Evolutionary conservation across 1,139 yeast genomes (phyloP).

Genomic region (Ogataea hybrid): DNA sequence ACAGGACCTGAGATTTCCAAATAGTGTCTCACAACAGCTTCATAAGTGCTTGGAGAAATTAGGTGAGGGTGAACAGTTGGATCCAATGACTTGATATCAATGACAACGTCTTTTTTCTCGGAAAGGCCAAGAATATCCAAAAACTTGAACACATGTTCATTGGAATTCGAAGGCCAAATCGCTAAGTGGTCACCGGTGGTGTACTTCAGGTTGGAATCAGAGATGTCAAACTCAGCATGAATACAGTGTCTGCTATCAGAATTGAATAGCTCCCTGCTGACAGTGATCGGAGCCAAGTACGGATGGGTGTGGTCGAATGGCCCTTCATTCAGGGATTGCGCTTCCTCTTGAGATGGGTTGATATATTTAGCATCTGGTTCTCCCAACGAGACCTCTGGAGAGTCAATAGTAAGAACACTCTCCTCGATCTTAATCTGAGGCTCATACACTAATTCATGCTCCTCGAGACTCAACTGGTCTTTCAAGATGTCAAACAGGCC

Average conservation of each 20-base stretch:
- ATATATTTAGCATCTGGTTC: conserved; percentile 76
- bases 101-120: conserved; percentile 52
- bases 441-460: conserved; percentile 73
- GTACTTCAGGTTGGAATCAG: conserved; percentile 73
- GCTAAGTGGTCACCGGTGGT: conserved; percentile 97
- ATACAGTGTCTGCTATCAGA: conserved; percentile 69
- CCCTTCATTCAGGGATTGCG: conserved; percentile 52
- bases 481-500: conserved; percentile 64
- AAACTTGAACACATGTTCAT: conserved; percentile 68
- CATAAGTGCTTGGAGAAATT: conserved; percentile 91
- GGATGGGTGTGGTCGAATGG: conserved; percentile 89
- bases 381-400: conserved; percentile 64
- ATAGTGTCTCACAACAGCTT: conserved; percentile 80
- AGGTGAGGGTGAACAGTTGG: conserved; percentile 64
- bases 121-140: conserved; percentile 60
- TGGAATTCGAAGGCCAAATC: conserved; percentile 87
- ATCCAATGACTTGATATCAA: conserved; percentile 71
- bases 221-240: conserved; percentile 84
- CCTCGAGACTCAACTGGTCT: conserved; percentile 63
- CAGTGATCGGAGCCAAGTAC: conserved; percentile 65
- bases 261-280: conserved; percentile 68
- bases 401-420: conserved; percentile 31
- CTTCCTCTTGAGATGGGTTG: conserved; percentile 34
- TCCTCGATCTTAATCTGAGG: conserved; percentile 55
- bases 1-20: conserved; percentile 92